Conservation (phyloP, 1,284 basidiomycete species). For the Pseudozyma flocculosa region DNA sequence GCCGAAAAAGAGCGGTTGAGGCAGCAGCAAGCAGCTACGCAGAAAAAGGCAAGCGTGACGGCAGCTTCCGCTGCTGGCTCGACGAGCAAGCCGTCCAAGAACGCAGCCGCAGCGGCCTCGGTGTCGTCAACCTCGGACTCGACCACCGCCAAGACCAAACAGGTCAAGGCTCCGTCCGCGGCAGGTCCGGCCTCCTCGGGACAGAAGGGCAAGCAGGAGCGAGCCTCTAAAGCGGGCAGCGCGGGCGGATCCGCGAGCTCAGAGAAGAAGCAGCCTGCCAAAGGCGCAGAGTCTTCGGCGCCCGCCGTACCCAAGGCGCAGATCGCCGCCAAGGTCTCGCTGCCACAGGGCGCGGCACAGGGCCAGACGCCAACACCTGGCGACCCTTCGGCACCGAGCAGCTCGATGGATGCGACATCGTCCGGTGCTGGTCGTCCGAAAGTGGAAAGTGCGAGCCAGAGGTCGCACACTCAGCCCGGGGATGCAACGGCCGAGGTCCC, state of each 20-base stretch:
- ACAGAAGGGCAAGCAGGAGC: neutral
- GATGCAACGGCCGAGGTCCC: too few relatives aligned
- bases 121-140: neutral
- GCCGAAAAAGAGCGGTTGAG: conserved; percentile 20
- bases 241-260: neutral
- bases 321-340: too few relatives aligned
- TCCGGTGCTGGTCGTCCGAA: too few relatives aligned
- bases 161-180: neutral
- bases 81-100: neutral
- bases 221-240: neutral
- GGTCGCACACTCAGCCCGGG: too few relatives aligned
- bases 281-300: neutral
- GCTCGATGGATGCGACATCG: too few relatives aligned
- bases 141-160: neutral
- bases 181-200: too few relatives aligned
- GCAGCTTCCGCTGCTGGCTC: neutral
- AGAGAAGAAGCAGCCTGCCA: neutral
- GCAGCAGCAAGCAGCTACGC: conserved; percentile 7
- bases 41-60: conserved; percentile 11
- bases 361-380: too few relatives aligned
- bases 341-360: too few relatives aligned
- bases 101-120: neutral
- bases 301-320: too few relatives aligned
- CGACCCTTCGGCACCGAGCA: too few relatives aligned
- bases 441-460: too few relatives aligned